phyloP scores from a whole-genome alignment of 2,329 filamentous ascomycete genomes.

The Aspergillus carbonarius region DNA sequence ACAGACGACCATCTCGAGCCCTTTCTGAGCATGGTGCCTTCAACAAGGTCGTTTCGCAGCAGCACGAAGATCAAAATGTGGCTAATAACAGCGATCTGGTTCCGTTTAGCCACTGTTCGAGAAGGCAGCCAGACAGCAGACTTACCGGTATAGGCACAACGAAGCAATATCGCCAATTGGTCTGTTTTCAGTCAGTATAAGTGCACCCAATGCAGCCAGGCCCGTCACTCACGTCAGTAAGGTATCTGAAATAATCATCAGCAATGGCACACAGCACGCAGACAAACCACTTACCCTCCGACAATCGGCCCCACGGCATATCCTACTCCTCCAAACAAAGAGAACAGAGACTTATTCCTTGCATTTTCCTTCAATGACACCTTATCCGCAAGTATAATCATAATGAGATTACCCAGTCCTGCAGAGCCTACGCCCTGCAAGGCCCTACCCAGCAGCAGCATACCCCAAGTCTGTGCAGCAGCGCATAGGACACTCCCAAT shows the following conservation, averaged over 20 bases:
- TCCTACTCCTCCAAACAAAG: conserved; percentile 58
- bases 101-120: conserved; percentile 26
- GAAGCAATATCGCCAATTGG: conserved; percentile 67
- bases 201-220: background rate
- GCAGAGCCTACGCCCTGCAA: conserved; percentile 63
- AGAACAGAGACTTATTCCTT: conserved; percentile 62
- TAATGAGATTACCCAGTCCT: conserved; percentile 60
- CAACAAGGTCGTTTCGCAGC: conserved; percentile 59
- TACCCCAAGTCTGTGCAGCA: conserved; percentile 55
- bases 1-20: conserved; percentile 39
- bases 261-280: background rate
- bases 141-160: conserved; percentile 61
- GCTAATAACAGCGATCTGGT: conserved; percentile 48
- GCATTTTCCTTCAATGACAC: conserved; percentile 63
- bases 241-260: conserved; percentile 23
- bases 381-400: conserved; percentile 64
- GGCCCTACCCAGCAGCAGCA: conserved; percentile 63
- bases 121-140: conserved; percentile 12
- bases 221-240: conserved; percentile 29
- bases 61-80: conserved; percentile 57
- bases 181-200: conserved; percentile 43
- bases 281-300: conserved; percentile 46
- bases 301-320: conserved; percentile 63
- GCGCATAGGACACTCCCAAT: conserved; percentile 64
- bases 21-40: conserved; percentile 46